These are phyloP conservation scores for Rhizoctonia solani DNA, from an alignment of 1,284 basidiomycete species.

Conservation along the genomic window DNA sequence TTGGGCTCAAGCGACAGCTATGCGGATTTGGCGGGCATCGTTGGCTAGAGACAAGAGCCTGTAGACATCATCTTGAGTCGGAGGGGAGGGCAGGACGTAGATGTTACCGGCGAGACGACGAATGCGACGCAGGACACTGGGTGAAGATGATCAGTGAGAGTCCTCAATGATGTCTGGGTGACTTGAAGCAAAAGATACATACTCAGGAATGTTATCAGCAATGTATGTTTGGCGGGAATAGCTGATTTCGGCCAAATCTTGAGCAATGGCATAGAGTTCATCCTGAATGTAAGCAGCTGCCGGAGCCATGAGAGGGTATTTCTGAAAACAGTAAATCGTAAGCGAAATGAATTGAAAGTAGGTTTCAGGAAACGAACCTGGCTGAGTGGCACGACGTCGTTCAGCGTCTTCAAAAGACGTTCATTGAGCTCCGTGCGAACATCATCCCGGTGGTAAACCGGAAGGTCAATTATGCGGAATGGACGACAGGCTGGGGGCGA, in stretches of 20 bases:
- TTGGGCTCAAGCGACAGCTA: not conserved
- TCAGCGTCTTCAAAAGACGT: conserved; percentile 26
- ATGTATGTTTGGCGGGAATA: conserved; percentile 5
- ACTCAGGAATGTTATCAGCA: conserved; percentile 20
- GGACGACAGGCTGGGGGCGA: conserved; percentile 9
- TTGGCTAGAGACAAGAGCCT: conserved; percentile 6
- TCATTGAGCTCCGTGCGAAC: conserved; percentile 10
- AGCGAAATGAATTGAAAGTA: not conserved
- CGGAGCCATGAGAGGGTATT: conserved; percentile 11
- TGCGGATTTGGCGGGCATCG: conserved; percentile 21
- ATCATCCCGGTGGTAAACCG: conserved; percentile 20
- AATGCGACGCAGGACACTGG: conserved; percentile 24
- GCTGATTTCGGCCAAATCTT: conserved; percentile 15
- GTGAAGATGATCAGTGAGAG: not conserved
- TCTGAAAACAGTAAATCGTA: not conserved
- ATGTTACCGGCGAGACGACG: conserved; percentile 23
- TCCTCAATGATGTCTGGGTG: not conserved
- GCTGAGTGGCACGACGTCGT: conserved; percentile 24
- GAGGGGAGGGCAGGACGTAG: not conserved
- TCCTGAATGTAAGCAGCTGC: conserved; percentile 15
- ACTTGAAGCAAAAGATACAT: not conserved
- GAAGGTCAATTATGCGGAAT: conserved; percentile 19
- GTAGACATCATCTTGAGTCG: conserved; percentile 10
- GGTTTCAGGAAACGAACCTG: conserved; percentile 1
- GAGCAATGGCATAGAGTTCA: conserved; percentile 11